phyloP scores from a whole-genome alignment of 78 protist genomes.

The Bodo saltans region DNA sequence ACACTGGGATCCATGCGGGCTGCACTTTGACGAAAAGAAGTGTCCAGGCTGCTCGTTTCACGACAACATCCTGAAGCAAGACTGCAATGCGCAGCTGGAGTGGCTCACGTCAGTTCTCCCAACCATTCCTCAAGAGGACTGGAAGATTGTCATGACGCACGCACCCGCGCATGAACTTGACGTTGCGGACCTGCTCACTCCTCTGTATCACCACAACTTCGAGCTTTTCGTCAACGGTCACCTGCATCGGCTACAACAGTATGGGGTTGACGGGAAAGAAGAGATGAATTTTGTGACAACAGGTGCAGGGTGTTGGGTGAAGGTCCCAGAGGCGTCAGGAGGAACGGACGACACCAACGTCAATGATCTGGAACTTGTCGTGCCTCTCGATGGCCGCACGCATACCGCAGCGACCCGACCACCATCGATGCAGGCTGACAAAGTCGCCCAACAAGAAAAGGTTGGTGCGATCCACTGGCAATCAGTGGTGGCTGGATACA shows the following conservation, averaged over 20 bases:
- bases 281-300: not conserved
- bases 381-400: too few species aligned
- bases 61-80: conserved; percentile 20
- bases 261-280: conserved; percentile 9
- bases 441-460: too few species aligned
- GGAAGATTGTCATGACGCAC: conserved; percentile 13
- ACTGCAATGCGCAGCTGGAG: conserved; percentile 14
- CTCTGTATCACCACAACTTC: not conserved
- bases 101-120: not conserved
- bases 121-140: not conserved
- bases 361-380: too few species aligned
- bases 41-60: conserved; percentile 24
- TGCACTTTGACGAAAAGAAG: not conserved
- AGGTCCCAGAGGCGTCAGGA: conserved; percentile 11
- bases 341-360: too few species aligned
- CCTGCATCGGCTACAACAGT: not conserved
- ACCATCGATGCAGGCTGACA: too few species aligned
- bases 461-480: not conserved
- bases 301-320: conserved; percentile 14
- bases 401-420: too few species aligned
- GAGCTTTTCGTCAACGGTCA: conserved; percentile 23
- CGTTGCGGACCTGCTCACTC: not conserved
- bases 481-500: not conserved
- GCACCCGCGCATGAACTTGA: conserved; percentile 1
- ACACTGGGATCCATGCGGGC: conserved; percentile 19